A percentile compares a stretch with the other conserved stretches of the same genome.
phyloP scores from a whole-genome alignment of 228 moss, liverwort and hornwort genomes.

The Sphagnum magellanicum region DNA sequence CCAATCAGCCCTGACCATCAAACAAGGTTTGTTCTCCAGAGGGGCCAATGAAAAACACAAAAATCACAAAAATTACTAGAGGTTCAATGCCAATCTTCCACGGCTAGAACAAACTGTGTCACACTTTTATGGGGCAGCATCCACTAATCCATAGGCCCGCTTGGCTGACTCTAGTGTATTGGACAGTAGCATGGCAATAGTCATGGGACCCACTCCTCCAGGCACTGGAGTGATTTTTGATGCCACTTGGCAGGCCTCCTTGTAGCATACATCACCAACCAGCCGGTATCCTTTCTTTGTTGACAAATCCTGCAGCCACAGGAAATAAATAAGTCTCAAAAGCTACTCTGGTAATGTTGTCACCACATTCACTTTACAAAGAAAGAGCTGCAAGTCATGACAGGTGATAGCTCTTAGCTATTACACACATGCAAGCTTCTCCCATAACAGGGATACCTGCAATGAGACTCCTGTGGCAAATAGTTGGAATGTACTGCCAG shows the following conservation, averaged over 20 bases:
- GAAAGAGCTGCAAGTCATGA: too few relatives aligned
- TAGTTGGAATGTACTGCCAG: too few relatives aligned
- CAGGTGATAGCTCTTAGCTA: too few relatives aligned
- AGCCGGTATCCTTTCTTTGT: slow-evolving; percentile 75
- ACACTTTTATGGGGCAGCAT: background rate
- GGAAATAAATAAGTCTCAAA: background rate
- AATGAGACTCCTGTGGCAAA: too few relatives aligned
- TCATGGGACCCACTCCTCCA: slow-evolving; percentile 95
- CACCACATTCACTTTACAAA: background rate
- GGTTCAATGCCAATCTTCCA: too few relatives aligned
- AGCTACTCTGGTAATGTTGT: background rate
- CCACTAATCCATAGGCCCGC: slow-evolving; percentile 34
- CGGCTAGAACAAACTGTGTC: too few relatives aligned
- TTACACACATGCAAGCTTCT: too few relatives aligned
- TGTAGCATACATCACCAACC: slow-evolving; percentile 76
- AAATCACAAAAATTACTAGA: too few relatives aligned
- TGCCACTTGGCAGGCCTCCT: slow-evolving; percentile 65
- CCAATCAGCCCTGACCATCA: background rate
- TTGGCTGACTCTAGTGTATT: slow-evolving; percentile 84
- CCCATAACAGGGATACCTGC: too few relatives aligned
- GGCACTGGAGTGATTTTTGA: slow-evolving; percentile 89
- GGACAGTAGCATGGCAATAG: slow-evolving; percentile 79
- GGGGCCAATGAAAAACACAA: too few relatives aligned
- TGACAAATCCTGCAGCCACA: slow-evolving; percentile 54
- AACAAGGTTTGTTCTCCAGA: too few relatives aligned